phyloP scores from a whole-genome alignment of 805 yeast genomes.

The Monosporozyma siamensis region DNA sequence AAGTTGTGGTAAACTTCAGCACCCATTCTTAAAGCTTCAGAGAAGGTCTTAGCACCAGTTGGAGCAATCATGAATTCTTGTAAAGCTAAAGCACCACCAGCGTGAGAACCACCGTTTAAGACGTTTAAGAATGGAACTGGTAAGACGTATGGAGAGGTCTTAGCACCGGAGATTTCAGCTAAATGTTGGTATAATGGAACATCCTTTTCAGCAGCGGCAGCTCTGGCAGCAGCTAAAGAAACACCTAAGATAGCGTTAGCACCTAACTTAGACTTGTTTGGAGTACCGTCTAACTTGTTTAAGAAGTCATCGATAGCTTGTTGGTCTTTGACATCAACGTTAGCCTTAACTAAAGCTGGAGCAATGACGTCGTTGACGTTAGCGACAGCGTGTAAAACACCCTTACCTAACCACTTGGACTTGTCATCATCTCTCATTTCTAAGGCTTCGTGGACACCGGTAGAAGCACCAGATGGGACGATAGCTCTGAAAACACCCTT shows the following conservation, averaged over 20 bases:
- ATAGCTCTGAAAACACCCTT: constrained; percentile 93
- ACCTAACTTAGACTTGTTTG: constrained; percentile 95
- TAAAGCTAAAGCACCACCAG: constrained; percentile 98
- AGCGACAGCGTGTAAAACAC: constrained; percentile 93
- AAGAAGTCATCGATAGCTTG: constrained; percentile 78
- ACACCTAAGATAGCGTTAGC: constrained; percentile 99
- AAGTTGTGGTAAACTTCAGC: constrained; percentile 96
- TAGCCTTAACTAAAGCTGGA: constrained; percentile 79
- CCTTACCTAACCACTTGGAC: constrained; percentile 97
- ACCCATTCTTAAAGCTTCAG: constrained; percentile 95
- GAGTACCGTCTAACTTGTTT: constrained; percentile 84
- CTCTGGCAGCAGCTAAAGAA: constrained; percentile 93
- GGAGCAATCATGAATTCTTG: constrained; percentile 99
- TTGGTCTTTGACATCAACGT: constrained; percentile 82
- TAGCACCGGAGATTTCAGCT: constrained; percentile 62
- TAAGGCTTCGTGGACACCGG: constrained; percentile 97
- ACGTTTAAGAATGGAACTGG: constrained; percentile 99
- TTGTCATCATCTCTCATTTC: constrained; percentile 98
- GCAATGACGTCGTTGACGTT: constrained; percentile 93
- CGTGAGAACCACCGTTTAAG: constrained; percentile 99
- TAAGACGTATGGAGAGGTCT: constrained; percentile 76
- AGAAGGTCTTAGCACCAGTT: constrained; percentile 77
- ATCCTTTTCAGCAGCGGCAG: constrained; percentile 93
- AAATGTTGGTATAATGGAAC: constrained; percentile 92
- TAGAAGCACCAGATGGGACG: constrained; percentile 99